phyloP scores from a whole-genome alignment of 306 rosid genomes.

The Begonia masoniana region DNA sequence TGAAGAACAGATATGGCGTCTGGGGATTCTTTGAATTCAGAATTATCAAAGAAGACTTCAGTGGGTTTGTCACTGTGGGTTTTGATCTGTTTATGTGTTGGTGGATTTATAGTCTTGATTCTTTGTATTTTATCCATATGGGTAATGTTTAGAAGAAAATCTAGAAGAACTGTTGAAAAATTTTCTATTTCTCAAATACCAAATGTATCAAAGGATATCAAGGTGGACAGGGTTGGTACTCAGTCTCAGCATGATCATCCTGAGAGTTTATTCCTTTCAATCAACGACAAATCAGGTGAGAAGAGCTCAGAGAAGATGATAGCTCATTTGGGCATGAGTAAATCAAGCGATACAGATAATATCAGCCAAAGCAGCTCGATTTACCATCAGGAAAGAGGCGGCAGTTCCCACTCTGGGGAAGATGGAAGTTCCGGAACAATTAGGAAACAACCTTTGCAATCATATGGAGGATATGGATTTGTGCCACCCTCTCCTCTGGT shows the following conservation, averaged over 20 bases:
- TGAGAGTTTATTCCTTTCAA: constrained; percentile 29
- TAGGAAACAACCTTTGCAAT: constrained; percentile 18
- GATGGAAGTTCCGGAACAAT: constrained; percentile 44
- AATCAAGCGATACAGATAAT: constrained; percentile 42
- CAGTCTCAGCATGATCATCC: constrained; percentile 35
- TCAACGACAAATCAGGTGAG: constrained; percentile 49
- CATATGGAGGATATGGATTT: no score
- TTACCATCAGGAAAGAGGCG: constrained; percentile 43
- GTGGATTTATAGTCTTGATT: constrained; percentile 50
- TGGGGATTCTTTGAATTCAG: constrained; percentile 41
- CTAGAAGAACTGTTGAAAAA: constrained; percentile 51
- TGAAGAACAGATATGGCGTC: constrained; percentile 39
- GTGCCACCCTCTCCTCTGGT: constrained; percentile 46
- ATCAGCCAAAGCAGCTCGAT: constrained; percentile 67
- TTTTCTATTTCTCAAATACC: constrained; percentile 42
- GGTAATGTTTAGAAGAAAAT: constrained; percentile 60
- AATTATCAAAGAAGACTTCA: constrained; percentile 57
- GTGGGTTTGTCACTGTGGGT: constrained; percentile 82
- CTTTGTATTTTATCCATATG: constrained; percentile 65
- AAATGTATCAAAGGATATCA: constrained; percentile 70
- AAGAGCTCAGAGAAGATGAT: constrained; percentile 53
- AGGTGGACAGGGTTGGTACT: constrained; percentile 76
- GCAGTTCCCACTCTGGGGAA: constrained; percentile 57
- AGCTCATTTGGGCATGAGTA: constrained; percentile 13
- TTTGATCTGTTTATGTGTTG: constrained; percentile 70